A percentile compares a stretch with the other conserved stretches of the same genome.
These are phyloP conservation scores for Sarcomyxa edulis DNA, from an alignment of 768 basidiomycete genomes.

Conservation along the genomic window DNA sequence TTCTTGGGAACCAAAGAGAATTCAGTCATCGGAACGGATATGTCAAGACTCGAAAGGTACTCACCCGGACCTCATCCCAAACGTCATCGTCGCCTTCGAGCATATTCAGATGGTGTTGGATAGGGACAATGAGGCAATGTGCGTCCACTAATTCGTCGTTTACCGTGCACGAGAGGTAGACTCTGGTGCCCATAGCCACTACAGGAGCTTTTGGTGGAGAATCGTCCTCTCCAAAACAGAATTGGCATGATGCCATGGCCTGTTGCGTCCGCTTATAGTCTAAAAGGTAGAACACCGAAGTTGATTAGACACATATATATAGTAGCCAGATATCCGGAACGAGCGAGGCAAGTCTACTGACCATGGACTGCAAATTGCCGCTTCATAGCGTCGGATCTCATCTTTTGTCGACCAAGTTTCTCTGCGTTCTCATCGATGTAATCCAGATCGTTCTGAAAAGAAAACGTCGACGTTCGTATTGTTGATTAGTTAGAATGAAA, in stretches of 20 bases:
- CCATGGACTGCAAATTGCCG: slow-evolving; percentile 95
- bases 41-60: slow-evolving; percentile 18
- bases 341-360: too few species aligned
- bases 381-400: slow-evolving; percentile 95
- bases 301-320: background rate
- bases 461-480: too few species aligned
- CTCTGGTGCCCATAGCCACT: slow-evolving; percentile 85
- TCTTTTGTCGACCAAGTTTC: slow-evolving; percentile 85
- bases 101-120: slow-evolving; percentile 88
- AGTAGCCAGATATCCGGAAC: background rate
- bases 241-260: slow-evolving; percentile 77
- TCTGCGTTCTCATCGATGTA: slow-evolving; percentile 98
- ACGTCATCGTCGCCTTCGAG: slow-evolving; percentile 95
- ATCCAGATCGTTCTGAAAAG: slow-evolving; percentile 71
- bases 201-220: slow-evolving; percentile 82
- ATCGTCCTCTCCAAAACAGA: slow-evolving; percentile 93
- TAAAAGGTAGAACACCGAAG: slow-evolving; percentile 21
- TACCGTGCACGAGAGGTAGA: slow-evolving; percentile 85
- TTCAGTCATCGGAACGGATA: background rate
- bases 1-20: slow-evolving; percentile 38
- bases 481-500: too few species aligned
- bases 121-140: slow-evolving; percentile 93
- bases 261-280: slow-evolving; percentile 96
- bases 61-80: slow-evolving; percentile 93
- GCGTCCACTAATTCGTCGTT: slow-evolving; percentile 87